Evolutionary conservation across 2,329 filamentous ascomycete genomes (phyloP).

Genomic region (Lecanicillium sp.): DNA sequence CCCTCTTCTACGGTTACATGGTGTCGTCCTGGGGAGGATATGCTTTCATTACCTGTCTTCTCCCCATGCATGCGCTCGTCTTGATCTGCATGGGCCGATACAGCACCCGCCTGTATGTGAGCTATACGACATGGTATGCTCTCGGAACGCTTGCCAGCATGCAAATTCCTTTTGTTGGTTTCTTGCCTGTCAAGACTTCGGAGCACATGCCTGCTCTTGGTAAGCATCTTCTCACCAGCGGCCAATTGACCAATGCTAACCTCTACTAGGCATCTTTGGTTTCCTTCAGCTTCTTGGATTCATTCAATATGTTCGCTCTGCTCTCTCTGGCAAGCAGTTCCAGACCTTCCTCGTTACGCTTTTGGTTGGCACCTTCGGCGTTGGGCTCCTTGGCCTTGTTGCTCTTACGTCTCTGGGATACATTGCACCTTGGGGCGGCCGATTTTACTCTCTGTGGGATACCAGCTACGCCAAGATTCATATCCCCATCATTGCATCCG

Average conservation of each 20-base stretch:
- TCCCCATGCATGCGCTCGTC: constrained; percentile 89
- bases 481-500: constrained; percentile 98
- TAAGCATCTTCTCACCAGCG: constrained; percentile 32
- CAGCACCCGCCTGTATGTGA: constrained; percentile 88
- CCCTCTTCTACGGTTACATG: constrained; percentile 99
- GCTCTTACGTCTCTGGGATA: constrained; percentile 83
- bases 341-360: constrained; percentile 77
- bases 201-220: constrained; percentile 97
- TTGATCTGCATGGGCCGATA: constrained; percentile 95
- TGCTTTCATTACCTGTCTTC: constrained; percentile 96
- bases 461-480: constrained; percentile 97
- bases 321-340: constrained; percentile 88
- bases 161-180: constrained; percentile 98
- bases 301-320: constrained; percentile 82
- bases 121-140: constrained; percentile 97
- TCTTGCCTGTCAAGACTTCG: constrained; percentile 90
- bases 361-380: constrained; percentile 64
- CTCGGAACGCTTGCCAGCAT: constrained; percentile 94
- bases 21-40: constrained; percentile 99
- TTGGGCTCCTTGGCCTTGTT: constrained; percentile 69
- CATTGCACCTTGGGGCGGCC: constrained; percentile 94
- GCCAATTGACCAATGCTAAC: background rate
- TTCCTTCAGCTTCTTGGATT: constrained; percentile 90
- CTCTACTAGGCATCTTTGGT: constrained; percentile 74
- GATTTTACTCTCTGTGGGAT: constrained; percentile 99